Conservation (phyloP, 2,329 filamentous ascomycete genomes). For the Tricladium varicosporioides region DNA sequence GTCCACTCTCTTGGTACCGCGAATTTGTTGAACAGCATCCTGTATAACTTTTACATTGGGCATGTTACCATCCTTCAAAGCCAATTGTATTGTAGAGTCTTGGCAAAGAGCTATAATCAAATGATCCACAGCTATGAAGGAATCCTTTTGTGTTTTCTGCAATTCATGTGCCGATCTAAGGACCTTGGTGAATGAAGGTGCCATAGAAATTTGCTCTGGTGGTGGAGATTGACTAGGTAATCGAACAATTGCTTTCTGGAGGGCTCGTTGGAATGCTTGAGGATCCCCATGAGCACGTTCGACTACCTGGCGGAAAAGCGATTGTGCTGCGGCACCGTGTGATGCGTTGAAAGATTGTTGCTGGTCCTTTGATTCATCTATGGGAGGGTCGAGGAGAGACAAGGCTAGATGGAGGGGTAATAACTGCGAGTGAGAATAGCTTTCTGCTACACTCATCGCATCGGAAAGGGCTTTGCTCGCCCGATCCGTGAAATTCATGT, state of each 20-base stretch:
- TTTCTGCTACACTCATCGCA: conserved; percentile 81
- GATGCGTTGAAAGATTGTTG: conserved; percentile 65
- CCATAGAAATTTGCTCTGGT: conserved; percentile 81
- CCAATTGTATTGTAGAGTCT: conserved; percentile 69
- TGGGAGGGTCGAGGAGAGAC: conserved; percentile 71
- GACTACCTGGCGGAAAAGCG: conserved; percentile 92
- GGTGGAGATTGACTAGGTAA: conserved; percentile 93
- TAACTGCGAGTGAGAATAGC: conserved; percentile 89
- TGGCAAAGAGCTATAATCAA: conserved; percentile 83
- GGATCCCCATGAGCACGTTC: conserved; percentile 92
- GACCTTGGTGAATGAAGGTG: conserved; percentile 78
- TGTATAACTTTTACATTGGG: conserved; percentile 89
- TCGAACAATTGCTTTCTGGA: conserved; percentile 90
- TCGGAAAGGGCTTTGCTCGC: conserved; percentile 88
- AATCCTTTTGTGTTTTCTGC: conserved; percentile 97
- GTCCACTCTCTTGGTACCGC: conserved; percentile 90
- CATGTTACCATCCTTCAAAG: conserved; percentile 82
- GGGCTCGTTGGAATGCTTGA: conserved; percentile 79
- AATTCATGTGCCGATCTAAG: conserved; percentile 83
- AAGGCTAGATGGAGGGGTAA: conserved; percentile 87
- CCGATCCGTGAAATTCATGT: conserved; percentile 91
- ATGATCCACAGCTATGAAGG: conserved; percentile 91
- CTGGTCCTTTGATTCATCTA: conserved; percentile 77
- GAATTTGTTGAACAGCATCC: conserved; percentile 85
- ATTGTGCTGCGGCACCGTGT: conserved; percentile 57